These are phyloP conservation scores for Solanum pimpinellifolium DNA, from an alignment of 257 asterid species.

Conservation along the genomic window DNA sequence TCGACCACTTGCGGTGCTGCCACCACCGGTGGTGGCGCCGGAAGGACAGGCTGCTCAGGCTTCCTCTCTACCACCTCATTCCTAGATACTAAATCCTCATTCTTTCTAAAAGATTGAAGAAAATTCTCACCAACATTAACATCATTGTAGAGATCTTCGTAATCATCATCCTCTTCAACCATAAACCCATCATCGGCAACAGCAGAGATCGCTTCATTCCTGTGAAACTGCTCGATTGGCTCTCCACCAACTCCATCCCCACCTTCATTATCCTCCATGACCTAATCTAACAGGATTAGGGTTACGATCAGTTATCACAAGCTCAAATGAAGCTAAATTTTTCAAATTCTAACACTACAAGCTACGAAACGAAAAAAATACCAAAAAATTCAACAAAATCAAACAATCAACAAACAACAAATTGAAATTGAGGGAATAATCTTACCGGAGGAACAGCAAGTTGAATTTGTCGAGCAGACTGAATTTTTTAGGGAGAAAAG, in stretches of 20 bases:
- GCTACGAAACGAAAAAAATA: background rate
- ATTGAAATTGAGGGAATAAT: background rate
- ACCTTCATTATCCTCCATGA: constrained; percentile 1
- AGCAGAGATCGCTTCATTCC: constrained; percentile 78
- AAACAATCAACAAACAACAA: background rate
- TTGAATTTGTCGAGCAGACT: background rate
- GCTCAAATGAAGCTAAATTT: background rate
- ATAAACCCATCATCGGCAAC: constrained; percentile 66
- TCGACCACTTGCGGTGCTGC: background rate
- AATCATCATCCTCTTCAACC: constrained; percentile 75
- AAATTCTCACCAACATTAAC: constrained; percentile 92
- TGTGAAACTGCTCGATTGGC: constrained; percentile 51
- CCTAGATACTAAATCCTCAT: constrained; percentile 24
- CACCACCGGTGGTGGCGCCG: background rate
- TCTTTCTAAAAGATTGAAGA: constrained; percentile 50
- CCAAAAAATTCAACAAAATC: background rate
- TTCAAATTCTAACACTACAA: background rate
- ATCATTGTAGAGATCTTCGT: constrained; percentile 90
- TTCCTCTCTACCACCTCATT: constrained; percentile 33
- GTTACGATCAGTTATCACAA: background rate
- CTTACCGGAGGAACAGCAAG: background rate
- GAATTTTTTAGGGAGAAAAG: background rate
- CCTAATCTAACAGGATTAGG: background rate
- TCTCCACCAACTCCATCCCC: constrained; percentile 42
- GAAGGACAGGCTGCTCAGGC: constrained; percentile 2